Percentiles rank a stretch among this genome's conserved stretches.
Conservation (phyloP, 23 red algal species). For the Chondrus crispus region DNA sequence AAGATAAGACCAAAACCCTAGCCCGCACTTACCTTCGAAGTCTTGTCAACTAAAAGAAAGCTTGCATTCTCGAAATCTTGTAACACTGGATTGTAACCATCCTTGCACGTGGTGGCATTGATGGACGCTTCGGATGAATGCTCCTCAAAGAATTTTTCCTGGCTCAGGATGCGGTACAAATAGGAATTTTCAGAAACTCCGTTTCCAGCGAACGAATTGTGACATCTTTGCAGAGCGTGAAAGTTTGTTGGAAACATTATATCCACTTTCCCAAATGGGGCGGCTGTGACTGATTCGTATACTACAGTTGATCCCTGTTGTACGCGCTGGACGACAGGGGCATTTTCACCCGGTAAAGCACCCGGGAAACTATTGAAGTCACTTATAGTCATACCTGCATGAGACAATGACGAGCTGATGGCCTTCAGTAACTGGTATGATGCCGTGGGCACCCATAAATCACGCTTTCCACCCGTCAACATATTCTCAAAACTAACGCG, state of each 20-base stretch:
- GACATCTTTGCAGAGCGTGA: slow-evolving; percentile 3
- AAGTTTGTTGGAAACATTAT: slow-evolving; percentile 89
- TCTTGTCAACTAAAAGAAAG: slow-evolving; percentile 30
- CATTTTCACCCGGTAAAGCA: slow-evolving; percentile 43
- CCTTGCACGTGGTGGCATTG: neutral
- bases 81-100: slow-evolving; percentile 81
- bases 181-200: neutral
- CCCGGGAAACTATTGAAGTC: slow-evolving; percentile 71
- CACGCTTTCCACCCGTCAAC: slow-evolving; percentile 23
- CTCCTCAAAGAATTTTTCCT: slow-evolving; percentile 46
- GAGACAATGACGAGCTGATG: slow-evolving; percentile 12
- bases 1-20: too few species aligned
- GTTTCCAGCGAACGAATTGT: neutral
- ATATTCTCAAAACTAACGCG: slow-evolving; percentile 7
- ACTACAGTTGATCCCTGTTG: slow-evolving; percentile 30
- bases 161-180: slow-evolving; percentile 16
- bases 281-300: slow-evolving; percentile 49
- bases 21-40: too few species aligned
- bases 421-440: slow-evolving; percentile 10
- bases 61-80: slow-evolving; percentile 70
- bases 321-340: slow-evolving; percentile 72
- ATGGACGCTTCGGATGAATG: neutral
- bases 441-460: slow-evolving; percentile 53
- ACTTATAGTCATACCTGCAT: slow-evolving; percentile 41
- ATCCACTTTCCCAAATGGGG: slow-evolving; percentile 57